Conservation (phyloP, 2,329 filamentous ascomycete species). For the Reticulascus tulasneorum region DNA sequence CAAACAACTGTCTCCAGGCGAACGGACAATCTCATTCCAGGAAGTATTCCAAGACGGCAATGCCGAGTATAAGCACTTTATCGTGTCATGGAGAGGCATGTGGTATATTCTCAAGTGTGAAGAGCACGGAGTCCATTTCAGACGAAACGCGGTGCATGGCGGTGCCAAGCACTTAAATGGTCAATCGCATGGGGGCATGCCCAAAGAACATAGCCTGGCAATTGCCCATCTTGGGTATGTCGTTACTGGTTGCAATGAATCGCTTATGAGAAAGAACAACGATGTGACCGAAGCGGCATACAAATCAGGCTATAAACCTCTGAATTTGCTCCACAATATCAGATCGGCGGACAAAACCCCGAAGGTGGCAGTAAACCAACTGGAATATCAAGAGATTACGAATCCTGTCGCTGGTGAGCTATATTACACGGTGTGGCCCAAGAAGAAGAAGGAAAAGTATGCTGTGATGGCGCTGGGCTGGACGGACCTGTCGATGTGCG, state of each 20-base stretch:
- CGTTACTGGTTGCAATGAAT: constrained; percentile 13
- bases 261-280: constrained; percentile 13
- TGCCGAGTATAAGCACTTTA: constrained; percentile 15
- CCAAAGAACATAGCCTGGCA: constrained; percentile 8
- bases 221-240: constrained; percentile 12
- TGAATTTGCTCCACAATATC: constrained; percentile 10
- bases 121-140: constrained; percentile 17
- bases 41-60: constrained; percentile 17
- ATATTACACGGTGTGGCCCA: constrained; percentile 12
- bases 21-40: constrained; percentile 18
- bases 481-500: constrained; percentile 10
- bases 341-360: constrained; percentile 11
- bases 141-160: constrained; percentile 9
- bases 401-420: constrained; percentile 12
- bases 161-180: constrained; percentile 16
- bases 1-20: not conserved
- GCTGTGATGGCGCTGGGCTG: constrained; percentile 15
- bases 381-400: constrained; percentile 7
- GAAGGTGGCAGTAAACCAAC: not conserved
- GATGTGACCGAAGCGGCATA: constrained; percentile 9
- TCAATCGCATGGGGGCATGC: constrained; percentile 9
- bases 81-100: constrained; percentile 11
- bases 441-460: constrained; percentile 10
- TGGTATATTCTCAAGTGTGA: constrained; percentile 18
- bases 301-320: constrained; percentile 13